These are phyloP conservation scores for Phyllachora maydis DNA, from an alignment of 2,329 filamentous ascomycete species.

Conservation along the genomic window DNA sequence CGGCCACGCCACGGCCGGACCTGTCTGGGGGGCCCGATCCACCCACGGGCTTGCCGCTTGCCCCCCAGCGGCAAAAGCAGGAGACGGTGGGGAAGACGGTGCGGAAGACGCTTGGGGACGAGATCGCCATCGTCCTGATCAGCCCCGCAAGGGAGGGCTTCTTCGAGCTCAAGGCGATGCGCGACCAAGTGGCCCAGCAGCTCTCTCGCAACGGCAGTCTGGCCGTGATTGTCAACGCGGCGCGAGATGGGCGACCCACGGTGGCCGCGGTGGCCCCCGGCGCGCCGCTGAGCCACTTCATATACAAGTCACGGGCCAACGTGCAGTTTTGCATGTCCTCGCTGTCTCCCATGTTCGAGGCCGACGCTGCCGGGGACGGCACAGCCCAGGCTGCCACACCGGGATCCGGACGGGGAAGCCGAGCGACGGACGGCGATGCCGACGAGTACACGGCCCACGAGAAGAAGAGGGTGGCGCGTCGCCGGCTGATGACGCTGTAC, in stretches of 20 bases:
- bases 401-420: too few relatives aligned
- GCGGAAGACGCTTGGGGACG: slow-evolving; percentile 51
- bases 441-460: too few relatives aligned
- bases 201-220: slow-evolving; percentile 59
- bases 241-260: slow-evolving; percentile 47
- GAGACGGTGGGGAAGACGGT: too few relatives aligned
- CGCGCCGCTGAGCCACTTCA: slow-evolving; percentile 68
- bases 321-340: slow-evolving; percentile 92
- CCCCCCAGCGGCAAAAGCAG: slow-evolving; percentile 1
- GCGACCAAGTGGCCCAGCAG: slow-evolving; percentile 41
- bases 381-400: too few relatives aligned
- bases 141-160: slow-evolving; percentile 88
- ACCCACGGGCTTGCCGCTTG: too few relatives aligned
- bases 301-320: slow-evolving; percentile 88
- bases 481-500: slow-evolving; percentile 68
- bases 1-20: slow-evolving; percentile 22
- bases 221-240: slow-evolving; percentile 50
- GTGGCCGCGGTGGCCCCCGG: slow-evolving; percentile 62
- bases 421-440: too few relatives aligned
- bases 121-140: slow-evolving; percentile 77
- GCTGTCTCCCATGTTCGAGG: slow-evolving; percentile 44
- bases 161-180: slow-evolving; percentile 64
- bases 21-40: background rate
- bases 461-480: slow-evolving; percentile 30
- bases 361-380: too few relatives aligned